Evolutionary conservation across 371 early-diverging fungal genomes (phyloP).

Genomic region (Mucor lusitanicus): DNA sequence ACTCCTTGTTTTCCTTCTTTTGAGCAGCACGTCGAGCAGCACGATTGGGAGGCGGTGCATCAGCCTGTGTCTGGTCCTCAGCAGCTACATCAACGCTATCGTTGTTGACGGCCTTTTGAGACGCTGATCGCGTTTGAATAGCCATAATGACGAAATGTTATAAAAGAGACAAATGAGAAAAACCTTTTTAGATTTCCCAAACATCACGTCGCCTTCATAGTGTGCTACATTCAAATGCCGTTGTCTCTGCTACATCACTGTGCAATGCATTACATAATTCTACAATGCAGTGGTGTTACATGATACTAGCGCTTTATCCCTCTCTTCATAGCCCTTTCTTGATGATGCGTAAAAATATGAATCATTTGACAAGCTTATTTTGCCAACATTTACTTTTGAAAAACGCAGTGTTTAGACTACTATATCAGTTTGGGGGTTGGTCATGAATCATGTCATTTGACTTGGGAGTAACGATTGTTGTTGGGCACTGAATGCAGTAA

Average conservation of each 20-base stretch:
- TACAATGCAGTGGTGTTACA: too few species aligned
- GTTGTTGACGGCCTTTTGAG: constrained; percentile 1
- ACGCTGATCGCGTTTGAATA: constrained; percentile 14
- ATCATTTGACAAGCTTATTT: too few species aligned
- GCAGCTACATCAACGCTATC: neutral
- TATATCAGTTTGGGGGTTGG: too few species aligned
- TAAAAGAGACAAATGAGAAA: neutral
- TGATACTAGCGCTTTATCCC: too few species aligned
- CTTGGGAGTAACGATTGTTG: too few species aligned
- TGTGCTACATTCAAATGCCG: neutral
- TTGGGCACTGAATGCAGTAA: too few species aligned
- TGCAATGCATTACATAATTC: neutral
- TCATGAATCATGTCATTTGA: neutral
- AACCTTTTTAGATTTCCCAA: neutral
- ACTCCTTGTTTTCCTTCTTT: constrained; percentile 22
- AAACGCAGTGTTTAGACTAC: too few species aligned
- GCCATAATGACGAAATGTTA: neutral
- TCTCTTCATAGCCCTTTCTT: too few species aligned
- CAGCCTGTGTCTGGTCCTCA: neutral
- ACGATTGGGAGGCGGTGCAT: constrained; percentile 19
- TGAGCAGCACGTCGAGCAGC: constrained; percentile 26
- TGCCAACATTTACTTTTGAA: too few species aligned
- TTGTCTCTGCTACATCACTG: neutral
- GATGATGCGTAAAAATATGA: too few species aligned
- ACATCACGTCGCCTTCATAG: neutral